Evolutionary conservation across 257 asterid species (phyloP).

Genomic region (Ajuga chamaepitys): DNA sequence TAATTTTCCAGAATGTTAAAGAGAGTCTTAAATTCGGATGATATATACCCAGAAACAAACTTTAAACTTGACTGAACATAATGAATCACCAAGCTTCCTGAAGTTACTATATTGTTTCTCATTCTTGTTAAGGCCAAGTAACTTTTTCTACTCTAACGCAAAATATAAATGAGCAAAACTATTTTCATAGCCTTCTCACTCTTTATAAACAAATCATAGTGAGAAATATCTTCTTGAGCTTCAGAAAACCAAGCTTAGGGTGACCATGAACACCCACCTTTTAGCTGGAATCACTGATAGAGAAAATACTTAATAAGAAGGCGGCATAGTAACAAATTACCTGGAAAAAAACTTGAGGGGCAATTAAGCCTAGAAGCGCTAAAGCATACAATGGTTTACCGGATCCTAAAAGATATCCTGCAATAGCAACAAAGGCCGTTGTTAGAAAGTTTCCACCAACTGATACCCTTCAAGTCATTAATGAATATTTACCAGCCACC

Average conservation of each 20-base stretch:
- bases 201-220: background rate
- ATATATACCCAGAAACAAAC: background rate
- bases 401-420: slow-evolving; percentile 87
- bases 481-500: slow-evolving; percentile 61
- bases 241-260: background rate
- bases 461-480: background rate
- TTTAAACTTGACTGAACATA: background rate
- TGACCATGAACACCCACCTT: background rate
- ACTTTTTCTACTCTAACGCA: no score
- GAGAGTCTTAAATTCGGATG: background rate
- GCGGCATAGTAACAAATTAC: slow-evolving; percentile 26
- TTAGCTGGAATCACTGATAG: background rate
- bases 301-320: background rate
- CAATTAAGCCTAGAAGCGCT: slow-evolving; percentile 73
- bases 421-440: slow-evolving; percentile 15
- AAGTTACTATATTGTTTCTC: background rate
- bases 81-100: background rate
- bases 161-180: no score
- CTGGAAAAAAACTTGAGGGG: slow-evolving; percentile 96
- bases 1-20: background rate
- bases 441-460: background rate
- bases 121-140: background rate
- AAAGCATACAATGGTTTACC: slow-evolving; percentile 85
- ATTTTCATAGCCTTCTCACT: background rate
- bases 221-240: background rate